Conservation (phyloP, 2,329 filamentous ascomycete species). For the Camptophora hylomeconis region DNA sequence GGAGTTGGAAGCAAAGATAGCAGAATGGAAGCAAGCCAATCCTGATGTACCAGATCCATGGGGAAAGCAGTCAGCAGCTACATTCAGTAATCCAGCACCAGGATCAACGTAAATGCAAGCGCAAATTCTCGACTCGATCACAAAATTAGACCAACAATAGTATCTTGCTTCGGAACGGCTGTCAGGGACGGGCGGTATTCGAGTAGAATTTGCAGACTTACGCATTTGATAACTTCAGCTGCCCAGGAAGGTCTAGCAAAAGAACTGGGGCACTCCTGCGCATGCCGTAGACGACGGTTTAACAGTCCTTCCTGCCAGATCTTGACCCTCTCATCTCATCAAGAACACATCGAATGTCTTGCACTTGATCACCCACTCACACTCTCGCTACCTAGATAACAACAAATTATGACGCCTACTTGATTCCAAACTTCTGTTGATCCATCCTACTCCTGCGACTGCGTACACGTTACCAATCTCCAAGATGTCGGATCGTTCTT, state of each 20-base stretch:
- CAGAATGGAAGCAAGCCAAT: constrained; percentile 29
- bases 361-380: no score
- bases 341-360: no score
- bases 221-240: not conserved
- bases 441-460: not conserved
- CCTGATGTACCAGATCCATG: constrained; percentile 11
- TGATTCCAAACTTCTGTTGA: no score
- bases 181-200: not conserved
- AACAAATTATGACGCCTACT: no score
- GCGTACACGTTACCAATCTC: no score
- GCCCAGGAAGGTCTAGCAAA: no score
- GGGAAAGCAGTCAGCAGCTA: constrained; percentile 6
- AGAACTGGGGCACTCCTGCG: no score
- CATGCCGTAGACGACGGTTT: no score
- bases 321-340: no score
- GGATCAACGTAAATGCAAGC: not conserved
- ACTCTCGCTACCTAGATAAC: no score
- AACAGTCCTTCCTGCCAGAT: no score
- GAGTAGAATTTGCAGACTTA: not conserved
- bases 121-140: not conserved
- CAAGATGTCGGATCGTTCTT: no score
- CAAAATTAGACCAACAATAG: not conserved
- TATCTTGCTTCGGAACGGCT: not conserved
- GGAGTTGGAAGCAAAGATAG: constrained; percentile 28
- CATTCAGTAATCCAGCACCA: constrained; percentile 4